Base-by-base conservation (phyloP, 805 yeast species). In the Saturnispora zaruensis region DNA sequence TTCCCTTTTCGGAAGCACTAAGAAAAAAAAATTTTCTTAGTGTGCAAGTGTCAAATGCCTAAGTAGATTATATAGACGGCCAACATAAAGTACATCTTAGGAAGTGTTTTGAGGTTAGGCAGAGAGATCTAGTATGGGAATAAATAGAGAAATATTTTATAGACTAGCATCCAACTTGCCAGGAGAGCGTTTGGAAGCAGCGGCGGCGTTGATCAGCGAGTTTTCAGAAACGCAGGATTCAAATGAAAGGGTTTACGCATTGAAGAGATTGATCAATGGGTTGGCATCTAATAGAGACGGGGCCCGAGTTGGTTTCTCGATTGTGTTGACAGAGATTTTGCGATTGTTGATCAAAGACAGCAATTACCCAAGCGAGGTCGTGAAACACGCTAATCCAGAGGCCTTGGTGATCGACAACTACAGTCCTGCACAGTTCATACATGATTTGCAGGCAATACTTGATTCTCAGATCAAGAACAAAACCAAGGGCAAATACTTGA, bases 251-350 rank as follows among this genome's bases (percentile, higher is more conserved):
- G 76, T 77, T 45, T 91, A 91, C 62, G 93, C 95, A 0, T 66
- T 87, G 49, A 78, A 78, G 54, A 75, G 98, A 60, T 71, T 91
- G 54, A 76, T 87, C 55, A 82, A 81, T 54, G 97, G 98, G 46
- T 69, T 91, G 30, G 73, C 88, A 4, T 84, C 96, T 5, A 76
- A 89, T 14, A 77, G 93, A 59, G 95, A 85, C 23, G 75, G 88
- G 44, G 93, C 96, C 1, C 72, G 97, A 50, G 67, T 87, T 26
- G 98, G 98, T 4, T 91, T 84, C 60, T 86, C 96, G 2, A 78
- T 87, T 75, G 91, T 96, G 42, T 67, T 91, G 41, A 79, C 90
- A 0, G 97, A 91, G 63, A 67, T 84, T 1, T 60, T 75, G 6
- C 68, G 70, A 11, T 59, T 74, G 23, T 47, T 61, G 28, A 65